A percentile compares a stretch with the other conserved stretches of the same genome.
Evolutionary conservation across 495 filamentous ascomycete genomes (phyloP).

Genomic region (Lichina pygmaea): DNA sequence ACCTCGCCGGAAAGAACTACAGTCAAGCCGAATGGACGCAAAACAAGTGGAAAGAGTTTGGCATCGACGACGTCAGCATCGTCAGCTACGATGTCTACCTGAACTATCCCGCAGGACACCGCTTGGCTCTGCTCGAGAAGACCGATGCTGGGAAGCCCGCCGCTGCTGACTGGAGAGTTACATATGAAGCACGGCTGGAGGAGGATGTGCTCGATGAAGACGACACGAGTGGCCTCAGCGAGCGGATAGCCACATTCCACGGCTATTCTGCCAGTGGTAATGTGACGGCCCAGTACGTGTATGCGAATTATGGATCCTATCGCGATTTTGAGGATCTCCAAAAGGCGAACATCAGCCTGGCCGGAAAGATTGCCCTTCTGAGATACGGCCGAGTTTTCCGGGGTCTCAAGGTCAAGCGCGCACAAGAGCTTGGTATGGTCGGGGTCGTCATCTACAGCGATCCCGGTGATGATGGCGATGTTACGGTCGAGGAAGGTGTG

Average conservation of each 20-base stretch:
- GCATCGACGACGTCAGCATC: constrained; percentile 41
- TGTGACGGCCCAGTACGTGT: constrained; percentile 61
- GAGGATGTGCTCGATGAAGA: constrained; percentile 80
- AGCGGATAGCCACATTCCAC: constrained; percentile 80
- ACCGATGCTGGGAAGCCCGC: constrained; percentile 5
- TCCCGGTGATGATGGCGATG: constrained; percentile 65
- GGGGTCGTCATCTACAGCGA: constrained; percentile 69
- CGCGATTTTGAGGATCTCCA: constrained; percentile 64
- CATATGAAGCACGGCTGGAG: constrained; percentile 54
- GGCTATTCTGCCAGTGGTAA: constrained; percentile 84
- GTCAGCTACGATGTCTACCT: constrained; percentile 70
- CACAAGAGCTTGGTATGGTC: constrained; percentile 77
- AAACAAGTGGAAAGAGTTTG: constrained; percentile 64
- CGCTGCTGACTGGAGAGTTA: constrained; percentile 25
- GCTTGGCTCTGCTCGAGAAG: constrained; percentile 49
- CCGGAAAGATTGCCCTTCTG: constrained; percentile 65
- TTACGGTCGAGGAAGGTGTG: constrained; percentile 59
- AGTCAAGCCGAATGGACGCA: constrained; percentile 72
- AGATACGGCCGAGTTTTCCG: constrained; percentile 77
- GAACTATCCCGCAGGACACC: constrained; percentile 65
- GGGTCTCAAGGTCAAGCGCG: constrained; percentile 77
- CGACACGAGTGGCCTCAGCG: constrained; percentile 36
- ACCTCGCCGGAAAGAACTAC: constrained; percentile 72
- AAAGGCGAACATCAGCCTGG: constrained; percentile 43
- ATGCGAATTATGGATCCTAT: constrained; percentile 72